Evolutionary conservation across 2,329 filamentous ascomycete genomes (phyloP).

Genomic region (Colletotrichum kahawae): DNA sequence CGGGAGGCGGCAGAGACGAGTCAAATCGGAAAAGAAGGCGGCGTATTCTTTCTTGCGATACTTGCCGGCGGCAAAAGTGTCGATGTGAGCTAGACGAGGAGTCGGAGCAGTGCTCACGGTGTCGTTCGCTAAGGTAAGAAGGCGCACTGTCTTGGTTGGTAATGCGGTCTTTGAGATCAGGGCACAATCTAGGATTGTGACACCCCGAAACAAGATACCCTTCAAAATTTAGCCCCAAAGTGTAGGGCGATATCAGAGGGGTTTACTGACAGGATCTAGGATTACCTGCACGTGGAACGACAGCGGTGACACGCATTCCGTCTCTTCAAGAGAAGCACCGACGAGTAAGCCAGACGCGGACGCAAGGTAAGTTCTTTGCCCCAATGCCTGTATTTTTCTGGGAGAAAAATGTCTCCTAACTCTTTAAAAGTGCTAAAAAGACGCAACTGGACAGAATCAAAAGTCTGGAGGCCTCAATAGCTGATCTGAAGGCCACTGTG

Average conservation of each 20-base stretch:
- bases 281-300: slow-evolving; percentile 20
- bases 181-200: neutral
- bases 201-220: neutral
- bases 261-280: neutral
- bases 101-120: slow-evolving; percentile 18
- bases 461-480: slow-evolving; percentile 9
- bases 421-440: neutral
- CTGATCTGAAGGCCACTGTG: slow-evolving; percentile 12
- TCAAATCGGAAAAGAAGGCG: slow-evolving; percentile 16
- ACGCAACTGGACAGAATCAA: neutral
- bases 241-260: neutral
- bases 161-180: neutral
- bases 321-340: neutral
- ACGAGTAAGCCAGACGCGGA: slow-evolving; percentile 4
- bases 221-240: too few relatives aligned
- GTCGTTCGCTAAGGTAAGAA: slow-evolving; percentile 16
- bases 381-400: neutral
- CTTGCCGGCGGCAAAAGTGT: slow-evolving; percentile 21
- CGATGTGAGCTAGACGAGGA: slow-evolving; percentile 18
- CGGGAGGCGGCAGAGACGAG: neutral
- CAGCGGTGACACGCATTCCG: slow-evolving; percentile 17
- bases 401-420: neutral
- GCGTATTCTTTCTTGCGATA: slow-evolving; percentile 21
- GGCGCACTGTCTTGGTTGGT: neutral
- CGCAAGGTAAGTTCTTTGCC: neutral